Base-by-base conservation (phyloP, 495 filamentous ascomycete genomes). In the Tuber indicum region DNA sequence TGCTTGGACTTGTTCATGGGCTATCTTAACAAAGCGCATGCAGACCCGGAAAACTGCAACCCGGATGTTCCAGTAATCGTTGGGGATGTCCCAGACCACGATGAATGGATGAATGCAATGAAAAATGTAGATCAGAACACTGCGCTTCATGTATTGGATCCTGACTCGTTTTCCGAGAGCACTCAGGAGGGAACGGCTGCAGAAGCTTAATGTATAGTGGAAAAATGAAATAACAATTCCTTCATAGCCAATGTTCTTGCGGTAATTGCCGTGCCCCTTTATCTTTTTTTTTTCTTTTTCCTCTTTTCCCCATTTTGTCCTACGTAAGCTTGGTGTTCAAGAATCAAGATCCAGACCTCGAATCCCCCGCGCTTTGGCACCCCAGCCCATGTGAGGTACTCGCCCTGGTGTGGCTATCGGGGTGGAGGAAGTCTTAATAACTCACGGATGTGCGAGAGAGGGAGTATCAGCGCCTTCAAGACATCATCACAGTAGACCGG, bases 1-100 rank as follows among this genome's bases (percentile, higher is more conserved):
- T 78, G 76, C 44, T 69, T 43, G 42, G 80, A 82, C 21, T 71
- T 78, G 42, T 44, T 81, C 47, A 75, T 41, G 32, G 74, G 75
- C 16, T 82, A 77, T 19, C 19, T 77, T 5, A 76, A 62, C 46
- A 74, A 75, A 49, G 81, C 80, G 2, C 80, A 77, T 45, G 66
- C 26, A 14, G 75, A 80, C 49, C 77, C 77, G 12, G 75, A 72
- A 39, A 76, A 82, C 49, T 78, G 80, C 45, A 82, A 82, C 62
- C 80, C 80, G 6, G 70, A 76, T 62, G 77, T 82, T 46, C 81
- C 81, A 9, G 76, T 82, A 39, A 79, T 79, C 44, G 43, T 82
- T 17, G 80, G 80, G 17, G 73, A 75, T 23, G 47, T 77, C 41
- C 75, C 79, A 0, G 75, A 81, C 43, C 71, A 32, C 23, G 81